These are phyloP conservation scores for Capsicum chinense DNA, from an alignment of 257 asterid species.

Conservation along the genomic window DNA sequence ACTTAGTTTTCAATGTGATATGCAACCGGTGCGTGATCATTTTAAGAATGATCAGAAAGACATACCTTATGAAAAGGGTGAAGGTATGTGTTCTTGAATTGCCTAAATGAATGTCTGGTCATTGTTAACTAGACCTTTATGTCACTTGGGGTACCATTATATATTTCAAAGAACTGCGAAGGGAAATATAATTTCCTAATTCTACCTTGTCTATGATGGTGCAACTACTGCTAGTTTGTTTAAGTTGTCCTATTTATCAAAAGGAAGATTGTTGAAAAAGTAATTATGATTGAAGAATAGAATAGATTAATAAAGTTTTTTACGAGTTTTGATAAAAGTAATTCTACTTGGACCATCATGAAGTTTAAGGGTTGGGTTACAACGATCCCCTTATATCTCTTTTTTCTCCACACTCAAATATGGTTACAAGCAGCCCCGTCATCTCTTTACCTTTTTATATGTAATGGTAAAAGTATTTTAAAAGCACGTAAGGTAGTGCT, in stretches of 20 bases:
- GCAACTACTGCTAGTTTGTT: not conserved
- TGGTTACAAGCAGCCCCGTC: too few relatives aligned
- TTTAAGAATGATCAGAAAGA: conserved; percentile 65
- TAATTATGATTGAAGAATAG: not conserved
- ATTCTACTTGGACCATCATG: conserved; percentile 2
- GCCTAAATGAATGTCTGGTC: not conserved
- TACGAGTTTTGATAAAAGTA: not conserved
- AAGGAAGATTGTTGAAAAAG: not conserved
- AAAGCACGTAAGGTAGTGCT: too few relatives aligned
- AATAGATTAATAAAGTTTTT: not conserved
- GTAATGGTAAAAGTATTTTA: too few relatives aligned
- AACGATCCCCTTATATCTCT: not conserved
- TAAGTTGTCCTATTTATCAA: not conserved
- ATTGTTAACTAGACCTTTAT: not conserved
- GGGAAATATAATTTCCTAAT: not conserved
- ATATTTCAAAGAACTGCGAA: not conserved
- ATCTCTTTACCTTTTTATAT: too few relatives aligned
- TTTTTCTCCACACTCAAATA: too few relatives aligned
- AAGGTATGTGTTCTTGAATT: conserved; percentile 55
- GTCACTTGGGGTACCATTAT: not conserved
- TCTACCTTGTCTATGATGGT: not conserved
- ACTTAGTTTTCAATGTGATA: conserved; percentile 19
- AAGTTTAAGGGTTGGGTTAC: not conserved
- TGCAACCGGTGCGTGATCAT: conserved; percentile 88
- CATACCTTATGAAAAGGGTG: conserved; percentile 69